Conservation (phyloP, 163 green algal genomes). For the Chloromonas sp. region DNA sequence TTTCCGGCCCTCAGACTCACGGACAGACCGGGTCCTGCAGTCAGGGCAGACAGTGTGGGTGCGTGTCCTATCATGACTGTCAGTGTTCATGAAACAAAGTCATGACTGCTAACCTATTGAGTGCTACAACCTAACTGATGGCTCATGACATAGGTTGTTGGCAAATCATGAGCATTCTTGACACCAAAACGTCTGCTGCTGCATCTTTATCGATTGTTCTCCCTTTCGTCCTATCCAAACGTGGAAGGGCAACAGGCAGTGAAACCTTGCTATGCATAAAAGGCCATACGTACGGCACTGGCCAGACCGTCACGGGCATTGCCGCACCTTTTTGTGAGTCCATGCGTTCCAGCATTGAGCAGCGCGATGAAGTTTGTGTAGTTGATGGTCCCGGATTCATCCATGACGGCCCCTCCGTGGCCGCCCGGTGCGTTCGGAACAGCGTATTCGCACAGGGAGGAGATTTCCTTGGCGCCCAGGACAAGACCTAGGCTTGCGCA, state of each 20-base stretch:
- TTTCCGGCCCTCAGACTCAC: neutral
- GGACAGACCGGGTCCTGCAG: too few relatives aligned
- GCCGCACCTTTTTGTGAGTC: neutral
- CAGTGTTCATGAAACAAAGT: too few relatives aligned
- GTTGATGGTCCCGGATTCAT: neutral
- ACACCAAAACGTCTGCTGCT: neutral
- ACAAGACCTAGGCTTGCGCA: slow-evolving; percentile 54
- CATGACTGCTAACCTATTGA: too few relatives aligned
- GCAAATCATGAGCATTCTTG: neutral
- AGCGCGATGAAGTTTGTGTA: neutral
- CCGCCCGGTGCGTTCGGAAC: neutral
- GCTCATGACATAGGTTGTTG: neutral
- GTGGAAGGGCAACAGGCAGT: too few relatives aligned
- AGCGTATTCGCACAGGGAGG: neutral
- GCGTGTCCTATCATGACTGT: too few relatives aligned
- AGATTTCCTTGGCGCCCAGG: slow-evolving; percentile 41
- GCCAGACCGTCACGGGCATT: neutral
- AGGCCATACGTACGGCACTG: too few relatives aligned
- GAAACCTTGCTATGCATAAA: too few relatives aligned
- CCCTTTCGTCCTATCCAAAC: too few relatives aligned
- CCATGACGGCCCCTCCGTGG: neutral
- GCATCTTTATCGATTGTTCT: too few relatives aligned
- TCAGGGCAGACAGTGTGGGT: too few relatives aligned
- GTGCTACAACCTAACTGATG: too few relatives aligned
- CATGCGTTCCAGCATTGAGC: neutral